Base-by-base conservation (phyloP, 1,284 basidiomycete species). In the Apiotrichum laibachii region DNA sequence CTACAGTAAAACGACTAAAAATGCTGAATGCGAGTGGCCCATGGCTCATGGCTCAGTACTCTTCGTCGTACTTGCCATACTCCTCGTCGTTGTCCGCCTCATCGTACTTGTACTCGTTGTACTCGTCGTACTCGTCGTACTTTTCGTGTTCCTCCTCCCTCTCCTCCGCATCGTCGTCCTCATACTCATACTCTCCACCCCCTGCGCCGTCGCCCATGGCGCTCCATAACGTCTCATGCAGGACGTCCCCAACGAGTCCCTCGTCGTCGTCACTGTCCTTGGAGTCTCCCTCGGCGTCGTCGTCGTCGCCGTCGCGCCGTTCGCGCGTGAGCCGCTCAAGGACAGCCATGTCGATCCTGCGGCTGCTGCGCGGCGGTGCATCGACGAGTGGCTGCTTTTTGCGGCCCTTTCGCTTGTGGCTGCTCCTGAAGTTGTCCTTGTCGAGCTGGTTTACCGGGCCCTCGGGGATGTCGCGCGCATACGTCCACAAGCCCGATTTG, bases 391-490 rank as follows among this genome's bases (percentile, higher is more conserved):
- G 26, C 26, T 31, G 26, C 7, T 31, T 31, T 7, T 31, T 31
- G 26, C 26, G 26, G 26, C 26, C 26, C 26, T 31, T 31, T 31
- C 7, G 26, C 15, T 15, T 15, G 40, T 8, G 3, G 8, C 18
- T 42, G 40, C 6, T 5, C 40, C 43, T 11, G 18, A 9, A 5
- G 19, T 12, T 13, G 34, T 37, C 33, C 13, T 21, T 9, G 47
- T 50, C 49, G 35, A 40, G 19, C 11, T 21, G 49, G 35, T 19
- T 16, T 1, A 22, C 39, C 13, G 10, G 5, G 42, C 55, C 52
- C 52, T 62, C 61, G 0, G 54, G 51, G 2, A 62, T 39, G 15
- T 35, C 18, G 16, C 54, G 47, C 2, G 21, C 33, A 21, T 50
- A 47, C 1, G 16, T 7, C 61, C 61, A 62, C 15, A 42, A 46